These are phyloP conservation scores for Serendipita sp. DNA, from an alignment of 768 basidiomycete species.

Conservation along the genomic window DNA sequence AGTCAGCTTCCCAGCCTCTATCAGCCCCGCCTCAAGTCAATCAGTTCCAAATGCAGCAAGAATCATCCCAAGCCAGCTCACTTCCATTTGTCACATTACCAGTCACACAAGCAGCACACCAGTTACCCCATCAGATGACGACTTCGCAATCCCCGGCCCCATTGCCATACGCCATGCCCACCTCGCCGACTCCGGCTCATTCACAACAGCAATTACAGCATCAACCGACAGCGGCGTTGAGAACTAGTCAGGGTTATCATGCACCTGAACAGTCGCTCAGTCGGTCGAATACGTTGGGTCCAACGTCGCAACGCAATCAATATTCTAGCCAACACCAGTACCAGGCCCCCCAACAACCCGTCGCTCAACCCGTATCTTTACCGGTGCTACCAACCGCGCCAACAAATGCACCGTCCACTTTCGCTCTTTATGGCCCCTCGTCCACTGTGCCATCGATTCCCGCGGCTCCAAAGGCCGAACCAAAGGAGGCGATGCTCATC, in stretches of 20 bases:
- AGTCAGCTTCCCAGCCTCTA: slow-evolving; percentile 8
- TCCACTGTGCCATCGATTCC: background rate
- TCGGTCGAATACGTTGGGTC: background rate
- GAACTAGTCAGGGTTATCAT: background rate
- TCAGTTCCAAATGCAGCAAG: slow-evolving; percentile 7
- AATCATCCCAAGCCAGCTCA: slow-evolving; percentile 17
- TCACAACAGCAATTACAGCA: slow-evolving; percentile 12
- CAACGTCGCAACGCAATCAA: background rate
- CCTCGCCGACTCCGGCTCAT: slow-evolving; percentile 12
- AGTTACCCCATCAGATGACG: slow-evolving; percentile 13
- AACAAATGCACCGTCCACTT: background rate
- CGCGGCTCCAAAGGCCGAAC: background rate
- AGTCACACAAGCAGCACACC: too few species aligned
- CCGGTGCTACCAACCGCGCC: background rate
- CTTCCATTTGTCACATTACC: slow-evolving; percentile 19
- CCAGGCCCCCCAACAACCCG: background rate
- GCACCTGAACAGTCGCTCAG: background rate
- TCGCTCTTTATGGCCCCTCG: background rate
- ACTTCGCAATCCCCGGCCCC: slow-evolving; percentile 12
- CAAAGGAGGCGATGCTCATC: slow-evolving; percentile 4
- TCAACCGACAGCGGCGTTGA: background rate
- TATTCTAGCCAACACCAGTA: background rate
- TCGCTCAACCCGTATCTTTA: background rate
- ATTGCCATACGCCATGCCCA: slow-evolving; percentile 13
- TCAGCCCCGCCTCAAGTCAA: slow-evolving; percentile 9